A percentile compares a stretch with the other conserved stretches of the same genome.
Evolutionary conservation across 176 grass and related monocot genomes (phyloP).

Genomic region (Zizania latifolia): DNA sequence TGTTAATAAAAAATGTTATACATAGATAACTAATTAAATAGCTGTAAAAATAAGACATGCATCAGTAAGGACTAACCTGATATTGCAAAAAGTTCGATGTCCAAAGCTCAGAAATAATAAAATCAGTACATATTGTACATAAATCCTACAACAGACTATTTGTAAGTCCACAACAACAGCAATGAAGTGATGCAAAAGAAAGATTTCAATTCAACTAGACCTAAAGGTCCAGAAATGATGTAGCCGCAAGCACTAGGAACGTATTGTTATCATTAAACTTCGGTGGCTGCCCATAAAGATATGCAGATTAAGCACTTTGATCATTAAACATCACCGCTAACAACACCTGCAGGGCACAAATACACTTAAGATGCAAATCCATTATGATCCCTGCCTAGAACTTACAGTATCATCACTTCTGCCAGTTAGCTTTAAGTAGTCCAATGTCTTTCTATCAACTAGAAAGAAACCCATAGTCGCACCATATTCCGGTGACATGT

Average conservation of each 20-base stretch:
- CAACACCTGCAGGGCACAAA: too few species aligned
- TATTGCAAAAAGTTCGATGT: slow-evolving; percentile 92
- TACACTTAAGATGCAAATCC: slow-evolving; percentile 13
- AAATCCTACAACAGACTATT: slow-evolving; percentile 58
- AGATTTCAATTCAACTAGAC: slow-evolving; percentile 14
- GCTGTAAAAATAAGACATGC: not conserved
- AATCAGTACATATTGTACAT: slow-evolving; percentile 96
- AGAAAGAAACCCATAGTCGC: slow-evolving; percentile 99
- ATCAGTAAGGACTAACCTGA: slow-evolving; percentile 39
- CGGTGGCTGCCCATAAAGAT: slow-evolving; percentile 82
- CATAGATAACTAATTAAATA: not conserved
- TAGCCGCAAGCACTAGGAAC: slow-evolving; percentile 78
- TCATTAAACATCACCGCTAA: too few species aligned
- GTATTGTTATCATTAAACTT: slow-evolving; percentile 91
- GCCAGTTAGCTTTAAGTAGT: slow-evolving; percentile 92
- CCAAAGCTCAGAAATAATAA: slow-evolving; percentile 96
- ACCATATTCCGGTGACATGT: slow-evolving; percentile 98
- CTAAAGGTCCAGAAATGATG: slow-evolving; percentile 99
- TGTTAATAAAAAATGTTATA: not conserved
- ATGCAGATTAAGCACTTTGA: too few species aligned
- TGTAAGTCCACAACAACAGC: slow-evolving; percentile 9
- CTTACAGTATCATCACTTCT: slow-evolving; percentile 91
- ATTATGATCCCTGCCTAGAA: not conserved
- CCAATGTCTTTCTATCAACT: slow-evolving; percentile 71
- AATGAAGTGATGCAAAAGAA: not conserved